phyloP scores from a whole-genome alignment of 83 land plant species.

The Isoetes engelmannii region DNA sequence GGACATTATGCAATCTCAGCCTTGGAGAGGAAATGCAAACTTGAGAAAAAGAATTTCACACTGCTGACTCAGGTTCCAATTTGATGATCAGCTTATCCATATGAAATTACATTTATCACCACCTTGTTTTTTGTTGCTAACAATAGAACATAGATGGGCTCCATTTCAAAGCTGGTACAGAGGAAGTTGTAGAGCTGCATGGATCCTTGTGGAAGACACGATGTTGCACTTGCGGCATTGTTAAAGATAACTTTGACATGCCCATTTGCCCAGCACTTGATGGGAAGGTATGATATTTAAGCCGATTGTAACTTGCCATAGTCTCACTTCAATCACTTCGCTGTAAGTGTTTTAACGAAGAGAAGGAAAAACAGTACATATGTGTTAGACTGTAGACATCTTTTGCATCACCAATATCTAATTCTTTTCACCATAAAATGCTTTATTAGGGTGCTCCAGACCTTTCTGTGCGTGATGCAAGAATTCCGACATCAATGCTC shows the following conservation, averaged over 20 bases:
- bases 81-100: background rate
- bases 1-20: constrained; percentile 43
- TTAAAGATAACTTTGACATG: constrained; percentile 35
- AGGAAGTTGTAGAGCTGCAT: constrained; percentile 42
- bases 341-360: background rate
- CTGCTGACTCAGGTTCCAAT: constrained; percentile 39
- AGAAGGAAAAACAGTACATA: background rate
- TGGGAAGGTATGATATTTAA: constrained; percentile 28
- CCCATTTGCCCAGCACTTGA: constrained; percentile 50
- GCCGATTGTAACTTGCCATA: background rate
- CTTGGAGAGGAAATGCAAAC: constrained; percentile 30
- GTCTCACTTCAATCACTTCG: background rate
- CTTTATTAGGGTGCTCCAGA: constrained; percentile 41
- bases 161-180: constrained; percentile 38
- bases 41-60: constrained; percentile 30
- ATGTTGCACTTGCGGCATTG: constrained; percentile 36
- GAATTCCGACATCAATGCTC: constrained; percentile 33
- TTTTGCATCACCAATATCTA: background rate
- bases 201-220: constrained; percentile 52
- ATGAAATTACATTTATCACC: background rate
- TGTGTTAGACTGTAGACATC: background rate
- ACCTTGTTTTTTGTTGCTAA: background rate
- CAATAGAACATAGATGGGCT: constrained; percentile 47
- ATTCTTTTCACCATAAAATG: constrained; percentile 4
- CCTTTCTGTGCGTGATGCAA: constrained; percentile 18